Base-by-base conservation (phyloP, 257 asterid species). In the Rhazya stricta region DNA sequence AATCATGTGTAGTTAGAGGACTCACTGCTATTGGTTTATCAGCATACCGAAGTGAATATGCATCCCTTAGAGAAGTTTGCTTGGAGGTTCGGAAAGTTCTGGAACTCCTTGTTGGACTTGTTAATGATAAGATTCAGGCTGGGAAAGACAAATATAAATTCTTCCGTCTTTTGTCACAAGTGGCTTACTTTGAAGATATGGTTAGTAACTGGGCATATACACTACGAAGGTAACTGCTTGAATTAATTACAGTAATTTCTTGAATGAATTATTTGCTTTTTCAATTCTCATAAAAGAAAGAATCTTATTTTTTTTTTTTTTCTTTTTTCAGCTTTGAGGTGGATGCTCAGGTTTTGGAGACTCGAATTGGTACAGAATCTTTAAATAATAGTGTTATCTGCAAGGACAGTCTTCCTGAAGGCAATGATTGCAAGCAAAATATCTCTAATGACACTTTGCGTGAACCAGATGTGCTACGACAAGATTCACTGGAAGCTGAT, bases 131-230 rank as follows among this genome's bases (percentile, higher is more conserved):
- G 87, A 80, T 92, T 85, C 91, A 85, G 84, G 92, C 89, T 74
- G 99, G 99, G 78, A 93, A 88, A 84, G 91, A 89, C 75, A 86
- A 86, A 82, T 81, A 76, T 77, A 92, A 85, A 36, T 95, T 87
- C 70, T 71, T 85, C 75, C 91, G 86, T 58, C 79, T 95, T 71
- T 86, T 90, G 42, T 95, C 99, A 70, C 99, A 95, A 83, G 94
- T 91, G 79, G 97, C 99, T 73, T 92, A 88, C 84, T 93, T 95
- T 63, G 99, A 95, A 77, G 98, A 95, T 80, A 82, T 92, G 89
- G 90, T 92, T 65, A 82, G 80, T 78, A 83, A 90, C 85, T 91
- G 98, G 99, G 96, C 89, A 6, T 87, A 91, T 77, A 76, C 86
- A 65, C 73, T 95, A 78, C 92, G 86, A 72, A 88, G 99, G 99